Evolutionary conservation across 371 early-diverging fungal species (phyloP).

Genomic region (Apophysomyces trapeziformis): DNA sequence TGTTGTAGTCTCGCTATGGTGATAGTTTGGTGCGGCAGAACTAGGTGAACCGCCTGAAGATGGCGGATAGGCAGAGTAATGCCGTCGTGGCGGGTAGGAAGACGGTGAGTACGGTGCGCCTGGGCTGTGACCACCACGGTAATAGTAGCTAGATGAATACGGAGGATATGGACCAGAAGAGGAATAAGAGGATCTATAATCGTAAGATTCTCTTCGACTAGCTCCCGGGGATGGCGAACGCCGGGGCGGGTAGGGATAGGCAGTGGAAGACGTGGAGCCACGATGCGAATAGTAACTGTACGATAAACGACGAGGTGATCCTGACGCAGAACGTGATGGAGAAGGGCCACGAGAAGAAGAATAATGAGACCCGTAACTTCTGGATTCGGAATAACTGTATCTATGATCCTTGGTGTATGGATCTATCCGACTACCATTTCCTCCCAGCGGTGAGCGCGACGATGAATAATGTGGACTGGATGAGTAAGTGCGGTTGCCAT

Average conservation of each 20-base stretch:
- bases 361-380: constrained; percentile 20
- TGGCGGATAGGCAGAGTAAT: constrained; percentile 19
- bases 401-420: constrained; percentile 10
- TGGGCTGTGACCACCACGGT: constrained; percentile 16
- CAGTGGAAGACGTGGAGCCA: constrained; percentile 2
- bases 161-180: constrained; percentile 19
- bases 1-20: not conserved
- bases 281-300: constrained; percentile 39
- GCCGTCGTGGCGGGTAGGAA: constrained; percentile 20
- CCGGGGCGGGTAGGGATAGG: constrained; percentile 19
- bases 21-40: constrained; percentile 5
- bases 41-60: constrained; percentile 6
- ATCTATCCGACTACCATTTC: constrained; percentile 8
- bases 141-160: constrained; percentile 14
- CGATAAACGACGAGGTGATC: constrained; percentile 41
- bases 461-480: constrained; percentile 33
- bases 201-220: constrained; percentile 14
- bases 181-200: constrained; percentile 14
- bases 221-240: constrained; percentile 14
- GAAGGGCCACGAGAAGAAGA: constrained; percentile 28
- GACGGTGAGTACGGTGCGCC: constrained; percentile 15
- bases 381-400: constrained; percentile 12
- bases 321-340: constrained; percentile 38
- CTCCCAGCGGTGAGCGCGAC: constrained; percentile 30
- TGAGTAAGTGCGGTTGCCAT: constrained; percentile 32